phyloP scores from a whole-genome alignment of 2,329 filamentous ascomycete species.

The Microdochium nivale region DNA sequence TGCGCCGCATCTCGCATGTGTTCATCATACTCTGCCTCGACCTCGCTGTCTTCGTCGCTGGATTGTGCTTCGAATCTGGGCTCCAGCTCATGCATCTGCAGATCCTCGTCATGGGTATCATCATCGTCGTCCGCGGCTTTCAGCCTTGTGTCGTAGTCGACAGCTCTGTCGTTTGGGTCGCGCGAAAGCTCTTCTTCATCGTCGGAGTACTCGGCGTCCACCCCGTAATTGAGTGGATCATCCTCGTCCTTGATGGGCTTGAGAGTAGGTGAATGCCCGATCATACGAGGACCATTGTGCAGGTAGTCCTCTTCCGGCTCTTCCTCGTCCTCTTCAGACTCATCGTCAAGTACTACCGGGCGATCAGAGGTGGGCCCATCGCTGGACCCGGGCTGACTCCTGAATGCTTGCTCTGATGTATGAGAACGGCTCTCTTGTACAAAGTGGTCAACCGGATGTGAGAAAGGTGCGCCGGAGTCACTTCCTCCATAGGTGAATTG shows the following conservation, averaged over 20 bases:
- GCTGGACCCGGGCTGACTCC: neutral
- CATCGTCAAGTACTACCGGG: slow-evolving; percentile 20
- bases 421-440: neutral
- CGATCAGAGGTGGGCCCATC: slow-evolving; percentile 15
- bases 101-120: slow-evolving; percentile 5
- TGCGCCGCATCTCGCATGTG: neutral
- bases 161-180: slow-evolving; percentile 10
- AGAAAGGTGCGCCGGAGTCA: neutral
- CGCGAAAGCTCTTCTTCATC: slow-evolving; percentile 7
- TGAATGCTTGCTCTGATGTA: neutral
- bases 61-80: neutral
- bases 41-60: neutral
- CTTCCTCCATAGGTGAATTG: neutral
- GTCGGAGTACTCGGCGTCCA: slow-evolving; percentile 7
- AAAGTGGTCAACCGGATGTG: neutral
- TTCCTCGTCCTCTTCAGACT: slow-evolving; percentile 14
- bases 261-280: neutral
- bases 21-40: slow-evolving; percentile 1
- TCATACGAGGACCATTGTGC: neutral
- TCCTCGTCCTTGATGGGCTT: slow-evolving; percentile 11
- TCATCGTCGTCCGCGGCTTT: slow-evolving; percentile 17
- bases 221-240: slow-evolving; percentile 13
- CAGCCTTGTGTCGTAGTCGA: slow-evolving; percentile 21
- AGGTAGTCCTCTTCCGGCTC: neutral
- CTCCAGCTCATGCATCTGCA: neutral